A percentile compares a stretch with the other conserved stretches of the same genome.
phyloP scores from a whole-genome alignment of 2,329 filamentous ascomycete species.

The Scolecobasidium constrictum region DNA sequence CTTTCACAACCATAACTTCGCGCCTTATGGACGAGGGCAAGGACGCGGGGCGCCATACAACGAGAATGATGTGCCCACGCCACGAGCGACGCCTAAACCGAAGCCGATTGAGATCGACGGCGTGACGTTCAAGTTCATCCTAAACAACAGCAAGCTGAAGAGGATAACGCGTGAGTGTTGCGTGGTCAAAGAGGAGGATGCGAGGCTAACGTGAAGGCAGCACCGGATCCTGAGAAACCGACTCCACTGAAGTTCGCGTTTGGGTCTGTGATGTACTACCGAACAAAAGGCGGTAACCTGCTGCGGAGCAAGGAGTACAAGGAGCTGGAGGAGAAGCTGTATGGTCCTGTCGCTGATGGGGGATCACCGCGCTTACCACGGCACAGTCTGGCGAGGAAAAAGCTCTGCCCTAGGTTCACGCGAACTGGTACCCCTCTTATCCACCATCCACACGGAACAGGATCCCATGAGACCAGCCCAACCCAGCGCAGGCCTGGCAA shows the following conservation, averaged over 20 bases:
- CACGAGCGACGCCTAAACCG: too few relatives aligned
- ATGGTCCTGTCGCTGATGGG: background rate
- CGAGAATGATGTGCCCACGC: too few relatives aligned
- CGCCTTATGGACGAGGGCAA: background rate
- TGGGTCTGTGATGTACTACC: constrained; percentile 70
- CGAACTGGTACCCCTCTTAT: constrained; percentile 7
- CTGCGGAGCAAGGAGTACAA: constrained; percentile 65
- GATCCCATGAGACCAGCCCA: too few relatives aligned
- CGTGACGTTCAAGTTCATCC: constrained; percentile 1
- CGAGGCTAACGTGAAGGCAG: background rate
- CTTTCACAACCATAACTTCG: background rate
- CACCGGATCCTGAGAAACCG: background rate
- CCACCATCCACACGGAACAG: too few relatives aligned
- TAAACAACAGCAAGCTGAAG: constrained; percentile 2
- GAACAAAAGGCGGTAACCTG: constrained; percentile 81
- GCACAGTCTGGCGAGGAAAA: background rate
- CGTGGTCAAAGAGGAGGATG: background rate
- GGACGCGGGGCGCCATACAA: too few relatives aligned
- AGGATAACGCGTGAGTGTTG: constrained; percentile 5
- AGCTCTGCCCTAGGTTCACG: constrained; percentile 8
- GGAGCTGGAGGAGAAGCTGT: constrained; percentile 3
- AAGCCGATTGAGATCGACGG: too few relatives aligned
- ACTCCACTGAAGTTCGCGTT: constrained; percentile 66
- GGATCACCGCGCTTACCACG: background rate
- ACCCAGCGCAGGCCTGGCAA: too few relatives aligned